phyloP scores from a whole-genome alignment of 2,329 filamentous ascomycete species.

The Colletotrichum sp. region DNA sequence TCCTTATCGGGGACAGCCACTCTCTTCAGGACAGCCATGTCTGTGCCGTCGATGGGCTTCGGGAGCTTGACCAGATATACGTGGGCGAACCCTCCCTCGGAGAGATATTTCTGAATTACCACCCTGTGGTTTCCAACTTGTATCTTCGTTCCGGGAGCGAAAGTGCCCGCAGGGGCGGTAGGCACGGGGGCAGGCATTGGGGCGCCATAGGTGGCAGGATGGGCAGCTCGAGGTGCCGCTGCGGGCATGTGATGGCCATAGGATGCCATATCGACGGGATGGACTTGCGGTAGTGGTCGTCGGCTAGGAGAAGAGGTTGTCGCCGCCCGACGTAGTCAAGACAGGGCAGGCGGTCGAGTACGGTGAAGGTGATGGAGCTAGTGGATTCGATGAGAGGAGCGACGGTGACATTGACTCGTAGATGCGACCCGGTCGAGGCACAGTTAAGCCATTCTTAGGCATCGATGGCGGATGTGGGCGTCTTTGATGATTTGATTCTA shows the following conservation, averaged over 20 bases:
- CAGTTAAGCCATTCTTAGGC: conserved; percentile 14
- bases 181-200: conserved; percentile 42
- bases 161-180: conserved; percentile 78
- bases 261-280: conserved; percentile 10
- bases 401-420: conserved; percentile 12
- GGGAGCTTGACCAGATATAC: conserved; percentile 95
- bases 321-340: not conserved
- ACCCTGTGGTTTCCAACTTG: conserved; percentile 93
- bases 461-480: conserved; percentile 10
- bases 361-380: not conserved
- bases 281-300: not conserved
- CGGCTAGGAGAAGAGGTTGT: not conserved
- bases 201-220: conserved; percentile 50
- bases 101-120: conserved; percentile 95
- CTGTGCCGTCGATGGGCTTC: conserved; percentile 76
- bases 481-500: conserved; percentile 11
- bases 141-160: conserved; percentile 93
- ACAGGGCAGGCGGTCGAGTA: conserved; percentile 1
- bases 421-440: conserved; percentile 14
- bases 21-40: conserved; percentile 87
- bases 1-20: conserved; percentile 98
- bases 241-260: conserved; percentile 21
- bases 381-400: not conserved
- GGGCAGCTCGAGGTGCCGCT: conserved; percentile 24
- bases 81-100: conserved; percentile 97